Base-by-base conservation (phyloP, 2,329 filamentous ascomycete genomes). In the Sporothrix variecibatus region DNA sequence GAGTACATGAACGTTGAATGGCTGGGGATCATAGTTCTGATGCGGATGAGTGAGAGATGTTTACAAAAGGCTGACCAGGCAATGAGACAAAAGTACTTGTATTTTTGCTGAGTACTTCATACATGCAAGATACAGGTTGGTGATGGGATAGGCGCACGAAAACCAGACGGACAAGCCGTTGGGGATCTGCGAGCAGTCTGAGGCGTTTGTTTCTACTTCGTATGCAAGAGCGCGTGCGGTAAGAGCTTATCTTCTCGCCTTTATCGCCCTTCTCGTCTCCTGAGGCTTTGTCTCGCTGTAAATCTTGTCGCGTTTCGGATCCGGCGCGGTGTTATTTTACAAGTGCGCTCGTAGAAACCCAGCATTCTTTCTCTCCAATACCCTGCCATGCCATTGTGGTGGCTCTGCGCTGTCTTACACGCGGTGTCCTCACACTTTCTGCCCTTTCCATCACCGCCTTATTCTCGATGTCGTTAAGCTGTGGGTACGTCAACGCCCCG, bases 161-260 rank as follows among this genome's bases (percentile, higher is more conserved):
- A 69, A 38, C 53, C 40, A 40, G 31, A 38, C 73, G 73, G 73
- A 75, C 73, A 73, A 58, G 71, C 71, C 71, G 73, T 72, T 75
- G 73, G 73, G 73, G 73, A 75, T 72, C 26, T 75, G 73, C 73
- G 73, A 40, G 38, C n/a, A 12, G 38, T 67, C 38, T 43, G 38
- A 46, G 38, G 62, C 62, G 62, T 28, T 67, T 12, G 62, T 46
- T 43, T 43, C 38, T 7, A 26, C n/a, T n/a, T n/a, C n/a, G n/a
- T n/a, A n/a, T n/a, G n/a, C n/a, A 15, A 2, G 38, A 40, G 43
- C 53, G 15, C 38, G 20, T 1, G 46, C 11, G 34, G 17, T 2
- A 38, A 15, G 49, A 49, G n/a, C n/a, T 69, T 23, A 38, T 67
- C 62, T 28, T 28, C 67, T 69, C 46, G 46, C n/a, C 15, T 46